A percentile compares a stretch with the other conserved stretches of the same genome.
Evolutionary conservation across 2,329 filamentous ascomycete species (phyloP).

Genomic region (Penicillium sp.): DNA sequence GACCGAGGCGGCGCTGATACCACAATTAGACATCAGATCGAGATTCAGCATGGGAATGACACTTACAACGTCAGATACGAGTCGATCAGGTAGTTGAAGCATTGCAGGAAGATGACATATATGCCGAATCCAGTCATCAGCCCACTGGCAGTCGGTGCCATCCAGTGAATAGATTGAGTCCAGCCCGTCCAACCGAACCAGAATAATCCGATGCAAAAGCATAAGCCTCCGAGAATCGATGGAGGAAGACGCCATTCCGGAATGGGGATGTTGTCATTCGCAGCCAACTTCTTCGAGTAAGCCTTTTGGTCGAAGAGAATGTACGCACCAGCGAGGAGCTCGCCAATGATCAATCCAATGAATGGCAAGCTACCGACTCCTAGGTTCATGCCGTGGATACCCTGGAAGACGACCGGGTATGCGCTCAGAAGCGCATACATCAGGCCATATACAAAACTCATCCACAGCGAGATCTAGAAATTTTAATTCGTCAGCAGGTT

Average conservation of each 20-base stretch:
- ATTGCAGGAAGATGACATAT: conserved; percentile 31
- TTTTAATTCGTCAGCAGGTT: background rate
- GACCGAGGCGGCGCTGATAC: conserved; percentile 32
- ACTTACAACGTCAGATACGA: conserved; percentile 39
- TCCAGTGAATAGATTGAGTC: conserved; percentile 31
- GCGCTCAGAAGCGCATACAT: conserved; percentile 29
- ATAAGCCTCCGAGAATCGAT: conserved; percentile 27
- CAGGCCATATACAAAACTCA: conserved; percentile 32
- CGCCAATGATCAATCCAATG: conserved; percentile 28
- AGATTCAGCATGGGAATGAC: background rate
- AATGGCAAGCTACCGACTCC: conserved; percentile 30
- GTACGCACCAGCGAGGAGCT: conserved; percentile 25
- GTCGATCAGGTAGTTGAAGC: conserved; percentile 38
- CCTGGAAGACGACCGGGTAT: conserved; percentile 28
- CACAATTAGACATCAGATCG: background rate
- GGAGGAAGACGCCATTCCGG: conserved; percentile 34
- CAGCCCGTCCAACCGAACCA: conserved; percentile 37
- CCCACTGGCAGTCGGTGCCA: conserved; percentile 33
- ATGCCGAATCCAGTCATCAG: conserved; percentile 31
- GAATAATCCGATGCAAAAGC: conserved; percentile 34
- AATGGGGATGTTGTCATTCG: conserved; percentile 27
- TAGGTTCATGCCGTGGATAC: conserved; percentile 28
- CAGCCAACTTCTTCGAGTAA: conserved; percentile 29
- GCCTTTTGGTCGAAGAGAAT: conserved; percentile 22
- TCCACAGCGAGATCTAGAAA: conserved; percentile 25